Percentiles rank a stretch among this genome's conserved stretches.
Conservation (phyloP, 495 filamentous ascomycete species). For the Antarctomyces pellizariae region DNA sequence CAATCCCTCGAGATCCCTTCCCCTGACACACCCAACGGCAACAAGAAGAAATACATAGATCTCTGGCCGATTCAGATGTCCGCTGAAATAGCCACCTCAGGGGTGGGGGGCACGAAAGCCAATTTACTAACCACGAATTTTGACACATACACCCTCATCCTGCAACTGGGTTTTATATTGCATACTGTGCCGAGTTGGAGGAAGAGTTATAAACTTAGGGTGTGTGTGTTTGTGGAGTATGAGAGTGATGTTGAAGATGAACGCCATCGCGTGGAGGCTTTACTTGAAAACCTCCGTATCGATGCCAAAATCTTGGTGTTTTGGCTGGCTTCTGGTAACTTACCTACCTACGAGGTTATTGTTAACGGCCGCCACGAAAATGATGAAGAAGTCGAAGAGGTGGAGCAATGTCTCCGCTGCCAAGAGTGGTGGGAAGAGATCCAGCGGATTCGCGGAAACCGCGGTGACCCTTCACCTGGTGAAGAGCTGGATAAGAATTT, state of each 20-base stretch:
- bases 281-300: slow-evolving; percentile 63
- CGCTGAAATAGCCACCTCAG: slow-evolving; percentile 43
- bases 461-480: slow-evolving; percentile 9
- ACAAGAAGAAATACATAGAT: slow-evolving; percentile 61
- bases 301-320: slow-evolving; percentile 59
- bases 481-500: slow-evolving; percentile 13
- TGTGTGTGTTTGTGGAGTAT: slow-evolving; percentile 75
- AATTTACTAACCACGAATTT: slow-evolving; percentile 75
- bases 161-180: slow-evolving; percentile 69
- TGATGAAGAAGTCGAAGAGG: slow-evolving; percentile 22
- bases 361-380: slow-evolving; percentile 34
- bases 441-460: slow-evolving; percentile 28
- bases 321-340: slow-evolving; percentile 52
- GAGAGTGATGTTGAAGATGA: slow-evolving; percentile 70
- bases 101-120: slow-evolving; percentile 28
- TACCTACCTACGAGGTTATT: slow-evolving; percentile 55
- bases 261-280: slow-evolving; percentile 40
- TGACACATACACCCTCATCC: slow-evolving; percentile 73
- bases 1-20: slow-evolving; percentile 49
- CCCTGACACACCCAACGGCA: slow-evolving; percentile 9
- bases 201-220: slow-evolving; percentile 46
- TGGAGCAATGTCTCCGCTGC: slow-evolving; percentile 35
- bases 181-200: slow-evolving; percentile 71
- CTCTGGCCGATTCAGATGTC: slow-evolving; percentile 76
- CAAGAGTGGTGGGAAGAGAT: slow-evolving; percentile 74